phyloP scores from a whole-genome alignment of 73 alveolate species.

The Effrenium voratum region DNA sequence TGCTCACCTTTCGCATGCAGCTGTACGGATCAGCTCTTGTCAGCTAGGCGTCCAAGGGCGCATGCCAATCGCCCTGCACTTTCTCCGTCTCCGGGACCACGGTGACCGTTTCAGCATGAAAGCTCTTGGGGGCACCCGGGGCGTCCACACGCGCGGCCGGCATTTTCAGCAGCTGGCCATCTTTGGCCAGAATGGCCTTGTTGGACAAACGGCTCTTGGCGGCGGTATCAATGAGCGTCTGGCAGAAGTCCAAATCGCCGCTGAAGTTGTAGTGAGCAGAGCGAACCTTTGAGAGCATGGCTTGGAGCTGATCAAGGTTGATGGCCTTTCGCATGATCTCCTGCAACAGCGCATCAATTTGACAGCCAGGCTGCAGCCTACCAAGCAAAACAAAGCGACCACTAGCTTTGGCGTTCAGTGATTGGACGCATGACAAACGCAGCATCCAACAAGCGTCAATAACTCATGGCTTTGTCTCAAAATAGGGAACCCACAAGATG shows the following conservation, averaged over 20 bases:
- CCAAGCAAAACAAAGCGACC: no score
- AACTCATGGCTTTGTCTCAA: no score
- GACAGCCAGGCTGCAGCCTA: no score
- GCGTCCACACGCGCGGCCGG: conserved; percentile 32
- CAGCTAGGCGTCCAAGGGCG: conserved; percentile 46
- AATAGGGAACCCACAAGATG: no score
- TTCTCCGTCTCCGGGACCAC: conserved; percentile 55
- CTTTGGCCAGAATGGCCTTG: conserved; percentile 3
- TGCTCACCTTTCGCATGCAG: no score
- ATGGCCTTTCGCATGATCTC: conserved; percentile 91
- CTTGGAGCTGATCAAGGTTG: conserved; percentile 49
- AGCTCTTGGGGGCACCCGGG: conserved; percentile 49
- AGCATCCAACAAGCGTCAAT: no score
- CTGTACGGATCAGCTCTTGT: not conserved
- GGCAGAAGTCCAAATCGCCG: conserved; percentile 65
- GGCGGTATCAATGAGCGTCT: conserved; percentile 13
- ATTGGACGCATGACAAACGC: no score
- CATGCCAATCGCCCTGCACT: conserved; percentile 85
- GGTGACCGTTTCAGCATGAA: conserved; percentile 48
- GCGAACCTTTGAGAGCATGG: conserved; percentile 38
- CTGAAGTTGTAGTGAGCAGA: conserved; percentile 1
- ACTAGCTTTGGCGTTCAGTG: no score
- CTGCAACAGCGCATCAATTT: not conserved
- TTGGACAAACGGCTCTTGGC: conserved; percentile 62
- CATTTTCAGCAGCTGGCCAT: conserved; percentile 43